Conservation (phyloP, 371 early-diverging fungal species). For the Batkoa obscura region DNA sequence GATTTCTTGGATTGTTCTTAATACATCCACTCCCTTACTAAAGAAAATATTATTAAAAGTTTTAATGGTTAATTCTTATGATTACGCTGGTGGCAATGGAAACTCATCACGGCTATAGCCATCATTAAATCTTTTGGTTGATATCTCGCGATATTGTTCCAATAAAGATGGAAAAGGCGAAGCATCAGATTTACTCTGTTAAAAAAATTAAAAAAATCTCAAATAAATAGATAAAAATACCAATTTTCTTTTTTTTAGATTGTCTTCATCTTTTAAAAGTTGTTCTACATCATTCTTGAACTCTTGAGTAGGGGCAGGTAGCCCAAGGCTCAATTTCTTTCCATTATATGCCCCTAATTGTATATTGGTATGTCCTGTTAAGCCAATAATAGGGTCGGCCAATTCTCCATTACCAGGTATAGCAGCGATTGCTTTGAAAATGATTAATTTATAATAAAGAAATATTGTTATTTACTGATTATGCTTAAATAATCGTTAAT, state of each 20-base stretch:
- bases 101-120: slow-evolving; percentile 19
- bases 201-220: too few species aligned
- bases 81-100: slow-evolving; percentile 54
- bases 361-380: slow-evolving; percentile 53
- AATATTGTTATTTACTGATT: slow-evolving; percentile 21
- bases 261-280: slow-evolving; percentile 17
- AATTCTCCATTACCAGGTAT: slow-evolving; percentile 15
- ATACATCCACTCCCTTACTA: slow-evolving; percentile 49
- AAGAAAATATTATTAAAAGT: background rate
- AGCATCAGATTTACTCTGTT: background rate
- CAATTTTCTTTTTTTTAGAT: background rate
- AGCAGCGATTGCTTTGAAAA: slow-evolving; percentile 9
- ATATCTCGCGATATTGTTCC: background rate
- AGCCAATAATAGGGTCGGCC: slow-evolving; percentile 43
- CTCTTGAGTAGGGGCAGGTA: slow-evolving; percentile 27
- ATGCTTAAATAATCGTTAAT: slow-evolving; percentile 90
- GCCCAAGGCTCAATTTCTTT: slow-evolving; percentile 40
- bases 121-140: background rate
- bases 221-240: too few species aligned
- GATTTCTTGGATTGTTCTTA: slow-evolving; percentile 50
- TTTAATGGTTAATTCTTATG: background rate
- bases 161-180: background rate
- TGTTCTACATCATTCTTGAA: slow-evolving; percentile 21
- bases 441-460: background rate
- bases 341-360: slow-evolving; percentile 68